phyloP scores from a whole-genome alignment of 2,329 filamentous ascomycete species.

The Septoria petroselini region DNA sequence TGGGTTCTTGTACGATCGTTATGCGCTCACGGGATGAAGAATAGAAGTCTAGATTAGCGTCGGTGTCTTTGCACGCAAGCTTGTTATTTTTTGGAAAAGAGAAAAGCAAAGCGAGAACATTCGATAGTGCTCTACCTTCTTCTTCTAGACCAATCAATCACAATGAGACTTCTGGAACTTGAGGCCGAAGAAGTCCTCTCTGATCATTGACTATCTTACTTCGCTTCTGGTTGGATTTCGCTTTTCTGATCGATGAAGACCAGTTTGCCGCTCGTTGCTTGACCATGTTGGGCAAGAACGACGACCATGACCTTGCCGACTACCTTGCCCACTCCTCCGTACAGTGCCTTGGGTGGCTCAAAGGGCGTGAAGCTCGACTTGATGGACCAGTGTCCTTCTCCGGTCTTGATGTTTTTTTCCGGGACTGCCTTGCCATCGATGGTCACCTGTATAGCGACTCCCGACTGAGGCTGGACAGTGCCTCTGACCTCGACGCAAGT shows the following conservation, averaged over 20 bases:
- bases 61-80: conserved; percentile 16
- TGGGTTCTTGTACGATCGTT: conserved; percentile 21
- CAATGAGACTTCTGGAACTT: background rate
- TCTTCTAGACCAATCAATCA: background rate
- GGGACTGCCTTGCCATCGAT: conserved; percentile 16
- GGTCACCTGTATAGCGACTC: conserved; percentile 11
- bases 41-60: conserved; percentile 27
- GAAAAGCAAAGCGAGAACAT: background rate
- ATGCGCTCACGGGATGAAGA: conserved; percentile 22
- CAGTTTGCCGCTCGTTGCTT: conserved; percentile 15
- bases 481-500: conserved; percentile 10
- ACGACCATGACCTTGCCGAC: conserved; percentile 29
- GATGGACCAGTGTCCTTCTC: conserved; percentile 19
- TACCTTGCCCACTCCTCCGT: conserved; percentile 30
- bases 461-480: background rate
- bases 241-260: conserved; percentile 21
- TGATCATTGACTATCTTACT: background rate
- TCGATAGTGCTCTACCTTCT: background rate
- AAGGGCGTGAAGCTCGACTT: conserved; percentile 22
- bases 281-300: conserved; percentile 15
- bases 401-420: background rate
- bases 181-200: background rate
- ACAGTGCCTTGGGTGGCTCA: conserved; percentile 27
- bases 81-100: conserved; percentile 1
- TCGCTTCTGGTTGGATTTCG: conserved; percentile 3